Base-by-base conservation (phyloP, 2,329 filamentous ascomycete species). In the Fusarium protoensiforme region DNA sequence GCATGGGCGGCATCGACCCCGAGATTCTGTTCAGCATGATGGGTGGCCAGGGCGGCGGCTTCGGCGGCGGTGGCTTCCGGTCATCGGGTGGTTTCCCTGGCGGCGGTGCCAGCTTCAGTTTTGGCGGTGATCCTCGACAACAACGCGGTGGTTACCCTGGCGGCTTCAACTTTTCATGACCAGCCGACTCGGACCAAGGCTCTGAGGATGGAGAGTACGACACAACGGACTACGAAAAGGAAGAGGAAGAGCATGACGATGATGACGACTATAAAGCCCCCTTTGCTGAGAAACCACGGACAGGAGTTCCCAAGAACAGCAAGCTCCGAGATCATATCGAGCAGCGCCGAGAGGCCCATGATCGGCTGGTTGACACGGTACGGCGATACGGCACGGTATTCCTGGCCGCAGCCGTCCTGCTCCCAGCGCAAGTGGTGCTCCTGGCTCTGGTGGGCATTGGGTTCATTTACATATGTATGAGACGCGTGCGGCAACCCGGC, bases 21-120 rank as follows among this genome's bases (percentile, higher is more conserved):
- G 92, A 94, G 81, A 92, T 95, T 74, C 85, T 95, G 29, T 94
- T 94, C 85, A 94, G 92, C 83, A 94, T 95, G 92, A 94, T 95
- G 92, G 92, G 92, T 67, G 87, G 88, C 75, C 89, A 90, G 71
- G 89, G 86, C 27, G 87, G 87, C 24, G 24, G 24, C 48, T 89
- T 89, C 57, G 87, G 88, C 38, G 87, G 87, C 41, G 87, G 88
- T 38, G 86, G 86, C 43, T 87, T 87, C 75, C 86, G 88, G 54
- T 84, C 83, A 57, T 84, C 84, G 46, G 84, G 87, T 54, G 89
- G 89, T 20, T 87, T 88, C 81, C 84, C 83, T 22, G 82, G 83
- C 7, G 85, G 85, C 81, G 88, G 88, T 56, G 88, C 86, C 57
- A 86, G 87, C 67, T 92, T 92, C 82, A 87, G 87, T 72, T 92